Base-by-base conservation (phyloP, 1,139 yeast species). In the Lodderomyces pseudojiufengensis region DNA sequence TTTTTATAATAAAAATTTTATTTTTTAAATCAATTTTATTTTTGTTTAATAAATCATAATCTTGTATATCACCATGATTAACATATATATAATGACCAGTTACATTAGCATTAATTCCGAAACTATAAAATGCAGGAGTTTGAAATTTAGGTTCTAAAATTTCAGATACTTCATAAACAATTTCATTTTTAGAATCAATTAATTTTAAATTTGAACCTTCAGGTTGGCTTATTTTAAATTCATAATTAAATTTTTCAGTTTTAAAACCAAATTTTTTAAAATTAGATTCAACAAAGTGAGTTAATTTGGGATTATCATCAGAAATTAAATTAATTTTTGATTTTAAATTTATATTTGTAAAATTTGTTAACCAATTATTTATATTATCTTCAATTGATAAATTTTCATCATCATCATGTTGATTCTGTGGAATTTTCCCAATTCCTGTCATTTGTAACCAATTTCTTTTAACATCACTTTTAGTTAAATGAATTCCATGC, bases 401-500 rank as follows among this genome's bases (percentile, higher is more conserved):
- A 24, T 55, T 51, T 20, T 53, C 57, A 27, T 54, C 52, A n/a
- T n/a, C n/a, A n/a, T n/a, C n/a, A n/a, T n/a, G n/a, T n/a, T n/a
- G n/a, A n/a, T n/a, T n/a, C n/a, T n/a, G n/a, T n/a, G n/a, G 20
- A 24, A 44, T 42, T 33, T 54, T 50, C 5, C 58, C 59, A 9
- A 54, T 52, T 1, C 68, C 66, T 31, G 59, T 54, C 37, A 52
- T 50, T 11, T 54, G 44, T 21, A 61, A 43, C 35, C 44, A 61
- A 29, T 52, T 59, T 32, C 90, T 57, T 46, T 79, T 74, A 21
- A 80, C 72, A 43, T 83, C 92, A n/a, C 76, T 69, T 42, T 71
- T 73, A 3, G 88, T 79, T 34, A 82, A 51, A 37, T 63, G 73
- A 20, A 81, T 71, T 15, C 80, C 78, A 57, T 87, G 87, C 50